Evolutionary conservation across 805 yeast genomes (phyloP), one percentile per base, ranked within the genome.

Genomic region (Metschnikowia peoriensis): DNA sequence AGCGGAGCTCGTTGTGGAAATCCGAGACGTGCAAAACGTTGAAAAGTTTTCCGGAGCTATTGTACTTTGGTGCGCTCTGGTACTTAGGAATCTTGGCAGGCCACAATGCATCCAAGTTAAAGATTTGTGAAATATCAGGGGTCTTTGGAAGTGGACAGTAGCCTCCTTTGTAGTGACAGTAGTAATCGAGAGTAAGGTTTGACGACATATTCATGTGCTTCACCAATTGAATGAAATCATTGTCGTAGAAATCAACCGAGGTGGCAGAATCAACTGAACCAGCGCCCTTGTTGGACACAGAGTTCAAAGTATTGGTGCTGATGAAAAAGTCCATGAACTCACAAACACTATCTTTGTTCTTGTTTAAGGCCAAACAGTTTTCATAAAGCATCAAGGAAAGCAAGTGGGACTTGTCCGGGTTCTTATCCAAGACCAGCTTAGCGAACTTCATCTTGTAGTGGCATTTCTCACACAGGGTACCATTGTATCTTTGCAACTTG

Each of bases 1-100:
- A 83, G 56, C 81, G 80, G 50, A 79, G 65, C 62, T 84, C 81
- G 44, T 83, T 66, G 65, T 86, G 90, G 66, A 85, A 81, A 62
- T 86, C 91, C 16, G 86, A 78, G 34, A 86, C 60, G 59, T 86
- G 92, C 54, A 86, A 70, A 5, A 84, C 89, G 53, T 83, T 81
- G 66, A 84, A 81, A 1, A 75, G 70, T 51, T 76, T 64, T 17
- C 63, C 54, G 32, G 66, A 46, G 27, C 58, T 59, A 52, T 66
- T 61, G 60, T 70, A 72, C 10, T 43, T 55, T 12, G 78, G 77
- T 51, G 70, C 69, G 14, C 53, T 47, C 29, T 53, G 47, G 54
- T 68, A 61, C 42, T 63, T 35, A 7, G 47, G 57, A 38, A 68
- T 61, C 60, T 73, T 73, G 6, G 55, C 58, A 1, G 78, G 77